Conservation (phyloP, 176 grass and related monocot species). For the Pontederia paniculata region DNA sequence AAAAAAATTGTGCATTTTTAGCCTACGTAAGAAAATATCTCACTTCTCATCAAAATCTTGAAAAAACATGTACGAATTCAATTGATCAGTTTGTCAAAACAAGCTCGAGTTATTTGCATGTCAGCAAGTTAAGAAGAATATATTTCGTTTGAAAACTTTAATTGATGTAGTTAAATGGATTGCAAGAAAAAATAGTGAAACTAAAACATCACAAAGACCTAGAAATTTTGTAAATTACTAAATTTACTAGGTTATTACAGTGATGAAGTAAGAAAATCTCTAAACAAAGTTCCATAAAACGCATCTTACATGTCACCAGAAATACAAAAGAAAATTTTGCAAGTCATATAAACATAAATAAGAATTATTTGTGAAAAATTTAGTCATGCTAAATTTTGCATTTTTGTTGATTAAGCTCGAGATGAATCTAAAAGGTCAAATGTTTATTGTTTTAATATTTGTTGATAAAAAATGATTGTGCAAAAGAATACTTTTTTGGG, state of each 20-base stretch:
- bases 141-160: neutral
- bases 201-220: neutral
- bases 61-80: neutral
- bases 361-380: constrained; percentile 15
- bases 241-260: constrained; percentile 18
- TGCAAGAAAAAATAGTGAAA: constrained; percentile 16
- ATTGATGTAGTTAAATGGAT: constrained; percentile 8
- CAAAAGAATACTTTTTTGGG: constrained; percentile 12
- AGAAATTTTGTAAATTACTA: constrained; percentile 24
- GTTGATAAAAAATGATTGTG: neutral
- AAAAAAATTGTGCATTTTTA: constrained; percentile 14
- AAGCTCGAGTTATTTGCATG: neutral
- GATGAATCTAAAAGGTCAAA: constrained; percentile 21
- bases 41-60: constrained; percentile 13
- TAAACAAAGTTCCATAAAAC: constrained; percentile 15
- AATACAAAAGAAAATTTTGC: too few species aligned
- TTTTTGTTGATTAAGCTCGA: constrained; percentile 25
- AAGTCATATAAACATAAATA: neutral
- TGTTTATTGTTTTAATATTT: constrained; percentile 12
- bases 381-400: constrained; percentile 10
- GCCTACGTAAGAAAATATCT: constrained; percentile 3
- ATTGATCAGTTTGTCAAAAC: neutral
- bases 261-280: constrained; percentile 6
- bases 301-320: constrained; percentile 9
- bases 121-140: neutral